Evolutionary conservation across 2,329 filamentous ascomycete genomes (phyloP).

Genomic region (Chaetomiaceae sp.): DNA sequence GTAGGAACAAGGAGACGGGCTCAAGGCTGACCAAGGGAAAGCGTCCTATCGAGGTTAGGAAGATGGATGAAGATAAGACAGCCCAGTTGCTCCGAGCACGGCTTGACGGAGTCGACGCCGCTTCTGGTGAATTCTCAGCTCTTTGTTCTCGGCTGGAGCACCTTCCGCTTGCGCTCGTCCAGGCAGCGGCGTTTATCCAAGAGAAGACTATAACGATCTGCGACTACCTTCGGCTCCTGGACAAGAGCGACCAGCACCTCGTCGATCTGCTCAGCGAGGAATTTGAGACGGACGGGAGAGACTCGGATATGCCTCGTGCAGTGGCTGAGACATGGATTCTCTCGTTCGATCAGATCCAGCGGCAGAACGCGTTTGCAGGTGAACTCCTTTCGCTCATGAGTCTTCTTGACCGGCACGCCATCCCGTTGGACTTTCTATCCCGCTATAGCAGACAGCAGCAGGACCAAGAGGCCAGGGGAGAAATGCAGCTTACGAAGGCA

Average conservation of each 20-base stretch:
- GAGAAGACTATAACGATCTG: constrained; percentile 27
- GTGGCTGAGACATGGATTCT: constrained; percentile 33
- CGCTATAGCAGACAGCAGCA: constrained; percentile 5
- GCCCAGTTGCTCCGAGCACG: constrained; percentile 24
- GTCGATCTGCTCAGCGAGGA: constrained; percentile 13
- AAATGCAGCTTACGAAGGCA: constrained; percentile 10
- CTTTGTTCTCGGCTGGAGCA: constrained; percentile 30
- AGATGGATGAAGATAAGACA: constrained; percentile 1
- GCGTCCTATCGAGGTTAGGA: neutral
- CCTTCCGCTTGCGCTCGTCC: constrained; percentile 34
- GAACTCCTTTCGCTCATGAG: constrained; percentile 34
- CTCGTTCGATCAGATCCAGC: constrained; percentile 33
- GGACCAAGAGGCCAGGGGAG: neutral
- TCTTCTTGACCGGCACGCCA: constrained; percentile 30
- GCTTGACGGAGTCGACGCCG: constrained; percentile 11
- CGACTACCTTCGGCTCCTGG: constrained; percentile 30
- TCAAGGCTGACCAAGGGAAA: neutral
- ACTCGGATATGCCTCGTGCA: constrained; percentile 22
- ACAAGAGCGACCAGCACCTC: constrained; percentile 22
- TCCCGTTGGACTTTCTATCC: constrained; percentile 28
- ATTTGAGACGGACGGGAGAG: too few species aligned
- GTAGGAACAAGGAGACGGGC: neutral
- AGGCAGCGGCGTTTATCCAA: constrained; percentile 34
- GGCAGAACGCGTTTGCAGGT: constrained; percentile 25
- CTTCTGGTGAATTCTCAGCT: neutral